A percentile compares a stretch with the other conserved stretches of the same genome.
Evolutionary conservation across 495 filamentous ascomycete species (phyloP).

Genomic region (Jackrogersella minutella): DNA sequence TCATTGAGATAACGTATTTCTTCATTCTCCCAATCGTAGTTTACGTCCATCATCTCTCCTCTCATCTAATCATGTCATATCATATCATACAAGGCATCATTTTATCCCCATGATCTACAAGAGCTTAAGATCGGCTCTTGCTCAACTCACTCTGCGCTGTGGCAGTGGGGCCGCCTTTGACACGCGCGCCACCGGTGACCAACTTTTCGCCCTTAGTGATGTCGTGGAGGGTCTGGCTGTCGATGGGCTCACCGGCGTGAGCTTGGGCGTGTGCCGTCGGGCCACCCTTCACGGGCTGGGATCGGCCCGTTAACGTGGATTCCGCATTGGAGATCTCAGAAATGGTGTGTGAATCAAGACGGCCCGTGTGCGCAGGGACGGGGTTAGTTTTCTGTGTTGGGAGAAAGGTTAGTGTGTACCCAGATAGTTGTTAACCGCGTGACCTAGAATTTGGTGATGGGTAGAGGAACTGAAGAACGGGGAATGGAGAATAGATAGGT

Average conservation of each 20-base stretch:
- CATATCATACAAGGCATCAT: neutral
- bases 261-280: slow-evolving; percentile 43
- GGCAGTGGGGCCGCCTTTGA: slow-evolving; percentile 43
- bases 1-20: neutral
- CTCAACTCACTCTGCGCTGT: slow-evolving; percentile 43
- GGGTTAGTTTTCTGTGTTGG: slow-evolving; percentile 6
- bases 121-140: slow-evolving; percentile 23
- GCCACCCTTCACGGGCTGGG: slow-evolving; percentile 31
- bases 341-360: slow-evolving; percentile 40
- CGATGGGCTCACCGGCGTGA: slow-evolving; percentile 37
- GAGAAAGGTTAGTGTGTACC: neutral
- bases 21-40: neutral
- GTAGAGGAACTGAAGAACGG: neutral
- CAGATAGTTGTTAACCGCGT: too few species aligned
- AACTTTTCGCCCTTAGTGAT: slow-evolving; percentile 44
- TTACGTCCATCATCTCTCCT: neutral
- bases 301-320: slow-evolving; percentile 24
- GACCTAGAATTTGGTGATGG: too few species aligned
- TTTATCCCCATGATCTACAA: neutral
- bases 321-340: slow-evolving; percentile 36
- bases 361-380: slow-evolving; percentile 24
- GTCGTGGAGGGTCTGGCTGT: slow-evolving; percentile 38
- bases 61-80: neutral
- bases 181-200: slow-evolving; percentile 31
- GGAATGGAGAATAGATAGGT: neutral